Conservation (phyloP, 768 basidiomycete genomes). For the Amanita thiersii region DNA sequence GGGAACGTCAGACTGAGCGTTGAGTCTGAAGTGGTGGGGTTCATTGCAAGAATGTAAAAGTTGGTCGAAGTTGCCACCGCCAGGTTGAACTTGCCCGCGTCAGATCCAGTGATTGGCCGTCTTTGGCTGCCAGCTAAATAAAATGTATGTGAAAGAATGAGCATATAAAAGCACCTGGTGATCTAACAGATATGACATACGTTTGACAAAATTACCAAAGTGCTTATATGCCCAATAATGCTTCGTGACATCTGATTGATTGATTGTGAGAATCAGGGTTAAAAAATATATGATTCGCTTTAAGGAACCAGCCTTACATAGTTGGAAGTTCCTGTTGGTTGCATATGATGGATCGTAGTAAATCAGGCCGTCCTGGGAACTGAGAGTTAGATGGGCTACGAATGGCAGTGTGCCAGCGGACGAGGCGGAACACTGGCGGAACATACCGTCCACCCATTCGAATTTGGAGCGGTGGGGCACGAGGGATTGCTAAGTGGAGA, state of each 20-base stretch:
- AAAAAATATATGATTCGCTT: neutral
- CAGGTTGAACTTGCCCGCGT: constrained; percentile 22
- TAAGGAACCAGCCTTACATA: constrained; percentile 19
- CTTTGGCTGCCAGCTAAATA: constrained; percentile 28
- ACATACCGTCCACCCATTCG: constrained; percentile 35
- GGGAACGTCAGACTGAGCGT: constrained; percentile 25
- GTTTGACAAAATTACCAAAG: constrained; percentile 32
- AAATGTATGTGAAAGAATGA: no score
- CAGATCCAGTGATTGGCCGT: constrained; percentile 22
- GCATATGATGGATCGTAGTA: constrained; percentile 34
- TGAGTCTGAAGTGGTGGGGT: constrained; percentile 20
- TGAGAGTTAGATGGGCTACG: no score
- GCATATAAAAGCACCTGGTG: no score
- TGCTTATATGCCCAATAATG: constrained; percentile 33
- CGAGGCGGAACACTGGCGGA: no score
- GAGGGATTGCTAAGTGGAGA: constrained; percentile 23
- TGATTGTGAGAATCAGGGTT: neutral
- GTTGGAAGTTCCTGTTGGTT: constrained; percentile 25
- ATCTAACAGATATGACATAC: constrained; percentile 17
- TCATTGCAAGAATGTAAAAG: constrained; percentile 26
- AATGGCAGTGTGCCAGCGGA: no score
- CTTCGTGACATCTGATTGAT: constrained; percentile 23
- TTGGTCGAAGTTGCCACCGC: constrained; percentile 20
- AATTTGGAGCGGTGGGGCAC: constrained; percentile 27
- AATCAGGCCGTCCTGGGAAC: constrained; percentile 23